phyloP scores from a whole-genome alignment of 306 rosid genomes.

The Mimosa bimucronata region DNA sequence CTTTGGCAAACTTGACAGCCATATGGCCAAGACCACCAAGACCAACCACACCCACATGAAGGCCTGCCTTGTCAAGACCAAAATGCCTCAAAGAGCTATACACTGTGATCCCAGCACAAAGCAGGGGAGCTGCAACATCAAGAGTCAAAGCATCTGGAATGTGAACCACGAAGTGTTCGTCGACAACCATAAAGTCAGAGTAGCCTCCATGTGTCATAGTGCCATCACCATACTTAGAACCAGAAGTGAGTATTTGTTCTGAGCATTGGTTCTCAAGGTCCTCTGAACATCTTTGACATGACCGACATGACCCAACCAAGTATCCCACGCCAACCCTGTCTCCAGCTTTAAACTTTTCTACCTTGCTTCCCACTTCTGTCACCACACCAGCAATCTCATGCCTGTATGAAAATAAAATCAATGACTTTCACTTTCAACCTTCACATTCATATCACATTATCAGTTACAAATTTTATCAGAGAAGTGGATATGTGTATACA shows the following conservation, averaged over 20 bases:
- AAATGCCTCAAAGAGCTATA: slow-evolving; percentile 55
- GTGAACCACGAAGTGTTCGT: slow-evolving; percentile 45
- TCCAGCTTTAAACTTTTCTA: slow-evolving; percentile 44
- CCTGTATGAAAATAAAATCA: not conserved
- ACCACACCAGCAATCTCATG: slow-evolving; percentile 56
- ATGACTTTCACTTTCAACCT: no score
- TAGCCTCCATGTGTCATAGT: slow-evolving; percentile 62
- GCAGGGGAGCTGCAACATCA: slow-evolving; percentile 64
- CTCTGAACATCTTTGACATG: slow-evolving; percentile 34
- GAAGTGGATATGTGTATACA: no score
- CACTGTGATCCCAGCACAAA: slow-evolving; percentile 70
- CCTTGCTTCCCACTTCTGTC: slow-evolving; percentile 54
- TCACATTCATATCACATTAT: no score
- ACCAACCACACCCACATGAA: slow-evolving; percentile 59
- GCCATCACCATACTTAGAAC: slow-evolving; percentile 42
- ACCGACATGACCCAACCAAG: slow-evolving; percentile 46
- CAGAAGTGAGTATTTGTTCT: slow-evolving; percentile 40
- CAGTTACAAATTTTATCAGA: no score
- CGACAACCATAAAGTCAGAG: slow-evolving; percentile 55
- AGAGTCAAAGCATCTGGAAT: slow-evolving; percentile 52
- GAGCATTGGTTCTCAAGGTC: slow-evolving; percentile 37
- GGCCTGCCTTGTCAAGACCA: slow-evolving; percentile 56
- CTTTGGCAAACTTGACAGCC: slow-evolving; percentile 65
- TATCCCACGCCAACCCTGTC: slow-evolving; percentile 53
- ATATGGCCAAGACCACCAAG: slow-evolving; percentile 68